Base-by-base conservation (phyloP, 2,329 filamentous ascomycete species). In the Didymellaceae sp. region DNA sequence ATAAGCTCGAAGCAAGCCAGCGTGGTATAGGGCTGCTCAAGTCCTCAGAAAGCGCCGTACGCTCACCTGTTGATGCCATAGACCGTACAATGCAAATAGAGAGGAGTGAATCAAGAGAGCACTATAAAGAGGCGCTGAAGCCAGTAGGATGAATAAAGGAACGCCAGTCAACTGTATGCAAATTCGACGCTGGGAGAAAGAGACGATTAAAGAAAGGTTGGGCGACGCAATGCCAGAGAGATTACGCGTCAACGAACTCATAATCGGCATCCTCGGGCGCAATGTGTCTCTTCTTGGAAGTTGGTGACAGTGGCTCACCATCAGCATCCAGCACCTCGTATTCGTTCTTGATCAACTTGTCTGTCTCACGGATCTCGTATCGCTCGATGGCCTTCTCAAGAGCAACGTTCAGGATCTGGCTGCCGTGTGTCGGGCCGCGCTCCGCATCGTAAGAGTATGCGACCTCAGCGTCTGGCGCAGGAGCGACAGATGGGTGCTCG, bases 291-390 rank as follows among this genome's bases (percentile, higher is more conserved):
- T 63, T 62, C 62, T 70, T 71, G 32, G 62, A 52, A 25, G 52
- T 59, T 18, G 66, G 61, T 51, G 71, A 74, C 16, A 66, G 65
- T 16, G 66, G 62, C 58, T 75, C 75, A 52, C 74, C 73, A 25
- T 75, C 63, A 13, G 65, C 57, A 43, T 78, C 78, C 58, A 75
- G 79, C 60, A 76, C 77, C 63, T 85, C 82, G 60, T 85, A 86
- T 72, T 86, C 83, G 47, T 78, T 77, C 72, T 80, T 81, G 67
- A 84, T 79, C 38, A 86, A 68, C 72, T 83, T 83, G 70, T 84
- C 81, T 2, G 82, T 85, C 71, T 83, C 80, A 61, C 79, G 79
- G 54, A 78, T 80, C 72, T 86, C 83, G 63, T 79, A 86, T 56
- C 77, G 78, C 74, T 83, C 79, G 31, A 85, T 79, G 1, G 83